A percentile compares a stretch with the other conserved stretches of the same genome.
These are phyloP conservation scores for Microdochium bolleyi DNA, from an alignment of 2,329 filamentous ascomycete species.

Conservation along the genomic window DNA sequence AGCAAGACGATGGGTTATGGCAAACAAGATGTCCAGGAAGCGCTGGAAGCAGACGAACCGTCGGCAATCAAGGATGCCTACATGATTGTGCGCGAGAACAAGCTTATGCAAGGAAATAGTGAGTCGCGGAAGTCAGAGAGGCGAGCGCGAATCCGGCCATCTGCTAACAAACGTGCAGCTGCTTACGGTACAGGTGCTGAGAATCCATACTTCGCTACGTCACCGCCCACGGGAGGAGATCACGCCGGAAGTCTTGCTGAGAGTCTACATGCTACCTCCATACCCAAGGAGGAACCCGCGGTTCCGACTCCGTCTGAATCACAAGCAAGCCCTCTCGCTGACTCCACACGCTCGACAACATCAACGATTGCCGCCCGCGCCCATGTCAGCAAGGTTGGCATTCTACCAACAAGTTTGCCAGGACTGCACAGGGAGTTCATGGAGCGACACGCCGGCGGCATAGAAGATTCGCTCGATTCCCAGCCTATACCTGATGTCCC, in stretches of 20 bases:
- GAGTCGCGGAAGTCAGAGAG: conserved; percentile 36
- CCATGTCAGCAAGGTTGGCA: conserved; percentile 78
- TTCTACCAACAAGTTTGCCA: conserved; percentile 84
- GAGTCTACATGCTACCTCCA: conserved; percentile 29
- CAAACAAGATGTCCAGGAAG: conserved; percentile 90
- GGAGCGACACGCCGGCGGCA: conserved; percentile 56
- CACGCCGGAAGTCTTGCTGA: conserved; percentile 47
- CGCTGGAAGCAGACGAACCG: conserved; percentile 82
- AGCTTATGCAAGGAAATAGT: conserved; percentile 94
- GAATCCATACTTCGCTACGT: conserved; percentile 32
- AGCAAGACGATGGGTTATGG: conserved; percentile 98
- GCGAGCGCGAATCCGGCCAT: background rate
- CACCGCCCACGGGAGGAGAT: conserved; percentile 40
- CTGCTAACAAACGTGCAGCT: conserved; percentile 29
- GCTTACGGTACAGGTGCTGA: conserved; percentile 32
- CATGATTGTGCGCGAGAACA: conserved; percentile 94
- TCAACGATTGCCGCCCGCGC: conserved; percentile 43
- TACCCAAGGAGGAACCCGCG: conserved; percentile 6
- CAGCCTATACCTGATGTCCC: conserved; percentile 40
- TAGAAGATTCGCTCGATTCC: conserved; percentile 33
- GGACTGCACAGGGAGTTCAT: conserved; percentile 88
- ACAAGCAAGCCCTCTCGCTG: conserved; percentile 42
- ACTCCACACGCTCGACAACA: conserved; percentile 44
- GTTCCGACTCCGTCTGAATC: conserved; percentile 16
- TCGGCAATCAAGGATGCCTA: conserved; percentile 99